These are phyloP conservation scores for Auricularia sp. DNA, from an alignment of 768 basidiomycete species.

Conservation along the genomic window DNA sequence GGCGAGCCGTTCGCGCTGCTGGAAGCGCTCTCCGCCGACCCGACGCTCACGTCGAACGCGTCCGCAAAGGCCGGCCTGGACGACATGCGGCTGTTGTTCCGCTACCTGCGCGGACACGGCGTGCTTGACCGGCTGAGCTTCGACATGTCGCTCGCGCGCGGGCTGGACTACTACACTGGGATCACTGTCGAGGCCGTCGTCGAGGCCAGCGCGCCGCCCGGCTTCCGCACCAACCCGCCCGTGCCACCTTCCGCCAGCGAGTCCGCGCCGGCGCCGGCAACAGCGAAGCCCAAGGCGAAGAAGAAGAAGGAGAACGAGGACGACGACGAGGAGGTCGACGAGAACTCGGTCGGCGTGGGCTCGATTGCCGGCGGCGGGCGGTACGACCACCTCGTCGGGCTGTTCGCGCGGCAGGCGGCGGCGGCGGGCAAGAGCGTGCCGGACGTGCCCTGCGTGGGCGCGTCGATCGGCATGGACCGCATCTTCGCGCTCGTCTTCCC, in stretches of 20 bases:
- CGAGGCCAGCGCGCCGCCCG: conserved; percentile 88
- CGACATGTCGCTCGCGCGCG: conserved; percentile 93
- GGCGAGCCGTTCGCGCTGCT: conserved; percentile 68
- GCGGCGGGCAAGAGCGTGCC: conserved; percentile 45
- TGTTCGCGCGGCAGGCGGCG: conserved; percentile 78
- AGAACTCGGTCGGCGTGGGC: conserved; percentile 90
- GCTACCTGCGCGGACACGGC: conserved; percentile 69
- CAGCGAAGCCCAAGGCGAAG: conserved; percentile 29
- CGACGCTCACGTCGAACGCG: conserved; percentile 52
- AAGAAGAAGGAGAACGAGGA: conserved; percentile 21
- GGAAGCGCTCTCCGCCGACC: conserved; percentile 54
- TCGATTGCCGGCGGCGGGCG: conserved; percentile 98
- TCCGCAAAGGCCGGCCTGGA: conserved; percentile 72
- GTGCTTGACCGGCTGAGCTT: conserved; percentile 88
- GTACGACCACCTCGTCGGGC: conserved; percentile 89
- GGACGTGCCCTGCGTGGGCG: conserved; percentile 79
- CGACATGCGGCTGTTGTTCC: conserved; percentile 83
- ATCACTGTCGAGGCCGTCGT: conserved; percentile 96
- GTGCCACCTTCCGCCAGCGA: conserved; percentile 29
- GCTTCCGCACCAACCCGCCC: conserved; percentile 49
- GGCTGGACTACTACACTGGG: conserved; percentile 97
- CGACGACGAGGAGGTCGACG: conserved; percentile 75
- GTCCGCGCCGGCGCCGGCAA: conserved; percentile 16
- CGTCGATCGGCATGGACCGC: conserved; percentile 87
- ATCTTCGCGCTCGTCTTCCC: conserved; percentile 88